Conservation (phyloP, 768 basidiomycete species). For the Phylloporus rhodoxanthus region DNA sequence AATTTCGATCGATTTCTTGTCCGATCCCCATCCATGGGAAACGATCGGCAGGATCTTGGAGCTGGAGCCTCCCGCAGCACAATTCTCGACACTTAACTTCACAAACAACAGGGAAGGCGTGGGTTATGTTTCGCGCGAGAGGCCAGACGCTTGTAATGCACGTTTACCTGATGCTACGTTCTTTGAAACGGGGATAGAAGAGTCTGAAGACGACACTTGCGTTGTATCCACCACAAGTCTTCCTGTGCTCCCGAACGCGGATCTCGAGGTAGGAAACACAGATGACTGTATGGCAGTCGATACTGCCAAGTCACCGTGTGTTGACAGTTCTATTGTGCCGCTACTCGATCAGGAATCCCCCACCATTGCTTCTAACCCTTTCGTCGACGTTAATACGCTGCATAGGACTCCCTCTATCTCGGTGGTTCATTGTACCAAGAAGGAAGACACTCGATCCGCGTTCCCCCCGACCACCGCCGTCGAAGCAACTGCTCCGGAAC, state of each 20-base stretch:
- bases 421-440: background rate
- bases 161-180: background rate
- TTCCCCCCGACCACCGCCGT: background rate
- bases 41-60: constrained; percentile 26
- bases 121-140: constrained; percentile 12
- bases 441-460: background rate
- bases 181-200: background rate
- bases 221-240: background rate
- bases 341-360: background rate
- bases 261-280: background rate
- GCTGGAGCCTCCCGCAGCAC: constrained; percentile 5
- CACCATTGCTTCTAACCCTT: background rate
- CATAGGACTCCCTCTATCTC: background rate
- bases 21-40: constrained; percentile 30
- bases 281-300: background rate
- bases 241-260: background rate
- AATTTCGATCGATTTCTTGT: constrained; percentile 22
- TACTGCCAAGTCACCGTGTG: background rate
- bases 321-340: background rate
- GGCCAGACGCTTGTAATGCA: background rate
- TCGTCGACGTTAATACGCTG: background rate
- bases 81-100: constrained; percentile 8
- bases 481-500: background rate
- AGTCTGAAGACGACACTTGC: background rate
- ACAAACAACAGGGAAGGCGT: constrained; percentile 26